Base-by-base conservation (phyloP, 2,329 filamentous ascomycete genomes). In the Aspergillus hortae region DNA sequence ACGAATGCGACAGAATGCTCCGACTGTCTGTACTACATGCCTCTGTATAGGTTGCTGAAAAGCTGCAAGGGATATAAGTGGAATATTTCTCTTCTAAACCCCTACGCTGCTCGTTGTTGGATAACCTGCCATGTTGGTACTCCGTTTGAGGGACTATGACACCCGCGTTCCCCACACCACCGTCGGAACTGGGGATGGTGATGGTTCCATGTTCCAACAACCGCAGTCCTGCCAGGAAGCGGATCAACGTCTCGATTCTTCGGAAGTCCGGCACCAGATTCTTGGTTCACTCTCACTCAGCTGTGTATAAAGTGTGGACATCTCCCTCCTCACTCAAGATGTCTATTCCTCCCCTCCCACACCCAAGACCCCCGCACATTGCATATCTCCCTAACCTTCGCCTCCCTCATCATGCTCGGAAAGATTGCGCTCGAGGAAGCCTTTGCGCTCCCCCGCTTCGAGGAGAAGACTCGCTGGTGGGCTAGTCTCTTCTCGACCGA, bases 391-490 rank as follows among this genome's bases (percentile, higher is more conserved):
- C 40, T 17, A 19, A 23, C 17, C 15, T 17, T 23, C 17, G 11
- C 11, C 15, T 42, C 17, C 15, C 4, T 23, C 12, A 23, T 27
- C 35, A 84, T 84, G 81, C 68, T 77, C 11, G 83, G 83, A 54
- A 86, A 86, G 56, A 76, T 86, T 52, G 79, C 80, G 11, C 73
- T 86, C 19, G 83, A 86, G 65, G 83, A 86, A 68, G 81, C 82
- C 12, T 85, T 84, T 56, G 79, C 78, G 54, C 74, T 85, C 6
- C 81, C 84, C 42, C 77, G 81, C 32, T 76, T 84, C 55, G 73
- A 78, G 43, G 80, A 85, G 56, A 80, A 79, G 66, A 82, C 80
- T 4, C 71, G 73, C 59, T 84, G 82, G 81, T 85, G 82, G 82
- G 84, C 83, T 1, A 69, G 73, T 4, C 67, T 86, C 19, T 86